Conservation (phyloP, 1,284 basidiomycete species). For the Boletus sp. region DNA sequence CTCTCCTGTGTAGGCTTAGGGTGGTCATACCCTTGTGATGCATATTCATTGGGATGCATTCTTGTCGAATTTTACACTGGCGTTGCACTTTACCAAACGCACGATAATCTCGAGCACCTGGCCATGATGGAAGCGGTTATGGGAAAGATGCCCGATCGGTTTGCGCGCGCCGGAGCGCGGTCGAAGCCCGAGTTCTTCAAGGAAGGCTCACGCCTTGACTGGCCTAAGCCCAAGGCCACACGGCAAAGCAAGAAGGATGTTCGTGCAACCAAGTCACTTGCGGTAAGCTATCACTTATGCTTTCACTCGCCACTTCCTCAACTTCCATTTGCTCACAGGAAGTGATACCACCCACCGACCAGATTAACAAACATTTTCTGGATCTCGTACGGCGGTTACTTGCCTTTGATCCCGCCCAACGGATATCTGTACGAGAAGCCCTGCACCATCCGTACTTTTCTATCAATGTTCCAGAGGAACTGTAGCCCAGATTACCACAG, state of each 20-base stretch:
- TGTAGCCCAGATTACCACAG: slow-evolving; percentile 39
- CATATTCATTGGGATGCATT: slow-evolving; percentile 98
- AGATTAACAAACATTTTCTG: slow-evolving; percentile 76
- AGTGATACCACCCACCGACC: slow-evolving; percentile 74
- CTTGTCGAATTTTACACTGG: slow-evolving; percentile 99
- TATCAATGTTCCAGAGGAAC: slow-evolving; percentile 55
- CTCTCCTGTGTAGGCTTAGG: slow-evolving; percentile 66
- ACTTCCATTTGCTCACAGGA: slow-evolving; percentile 47
- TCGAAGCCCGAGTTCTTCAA: slow-evolving; percentile 93
- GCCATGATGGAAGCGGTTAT: slow-evolving; percentile 99
- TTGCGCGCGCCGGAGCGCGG: slow-evolving; percentile 66
- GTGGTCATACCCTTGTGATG: slow-evolving; percentile 98
- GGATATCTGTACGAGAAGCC: slow-evolving; percentile 84
- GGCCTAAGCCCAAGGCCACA: slow-evolving; percentile 83
- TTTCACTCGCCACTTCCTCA: slow-evolving; percentile 12
- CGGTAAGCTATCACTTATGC: slow-evolving; percentile 44
- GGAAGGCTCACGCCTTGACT: slow-evolving; percentile 79
- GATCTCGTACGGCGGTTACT: slow-evolving; percentile 86
- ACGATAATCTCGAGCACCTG: slow-evolving; percentile 97
- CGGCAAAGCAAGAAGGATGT: slow-evolving; percentile 95
- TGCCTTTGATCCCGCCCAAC: slow-evolving; percentile 85
- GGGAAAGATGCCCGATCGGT: slow-evolving; percentile 91
- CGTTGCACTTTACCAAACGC: slow-evolving; percentile 96
- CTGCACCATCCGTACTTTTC: slow-evolving; percentile 85
- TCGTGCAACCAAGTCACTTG: slow-evolving; percentile 74